Evolutionary conservation across 1,139 yeast genomes (phyloP), one percentile per base, ranked within the genome.

Genomic region (Blastobotrys buckinghamii): DNA sequence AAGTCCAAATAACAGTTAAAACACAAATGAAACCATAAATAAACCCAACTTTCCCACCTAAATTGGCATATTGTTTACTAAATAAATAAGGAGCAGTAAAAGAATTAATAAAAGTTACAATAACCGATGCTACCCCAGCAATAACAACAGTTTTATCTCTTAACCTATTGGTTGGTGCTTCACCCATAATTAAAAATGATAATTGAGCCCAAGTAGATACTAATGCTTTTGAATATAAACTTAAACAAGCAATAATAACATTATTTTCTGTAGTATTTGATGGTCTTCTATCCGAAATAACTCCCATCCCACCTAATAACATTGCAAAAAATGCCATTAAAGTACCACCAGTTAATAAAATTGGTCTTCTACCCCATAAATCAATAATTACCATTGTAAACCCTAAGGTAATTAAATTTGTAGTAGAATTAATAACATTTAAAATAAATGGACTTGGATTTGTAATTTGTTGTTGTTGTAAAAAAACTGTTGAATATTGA

Each of bases 1-100:
- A 5, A 6, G 42, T 24, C 38, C 45, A 40, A 12, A 46, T 17
- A 3, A 48, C 42, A 10, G 30, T 26, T 15, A 29, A 42, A 24
- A 48, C 22, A 10, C 41, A 10, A 9, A 46, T 12, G 1, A 50
- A 45, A 13, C 51, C 51, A 26, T 48, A 48, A 24, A 48, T 29
- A 27, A 44, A 50, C 22, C 52, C 52, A 3, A 50, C 52, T 36
- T 50, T 48, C 24, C 48, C 51, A n/a, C 51, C 51, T 6, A 50
- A 47, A 20, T 45, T 32, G 2, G 53, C 53, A 32, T 50, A 50
- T 7, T 49, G 51, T 15, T 49, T 49, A 36, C 48, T 50, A 24
- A 50, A 20, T 24, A 50, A 40, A 32, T 50, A 50, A 2, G 52
- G 52, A 4, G 45, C 38, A 6, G 52, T 50, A 43, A 50, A 50